phyloP scores from a whole-genome alignment of 2,329 filamentous ascomycete species.

The Aspergillus quadrilineatus region DNA sequence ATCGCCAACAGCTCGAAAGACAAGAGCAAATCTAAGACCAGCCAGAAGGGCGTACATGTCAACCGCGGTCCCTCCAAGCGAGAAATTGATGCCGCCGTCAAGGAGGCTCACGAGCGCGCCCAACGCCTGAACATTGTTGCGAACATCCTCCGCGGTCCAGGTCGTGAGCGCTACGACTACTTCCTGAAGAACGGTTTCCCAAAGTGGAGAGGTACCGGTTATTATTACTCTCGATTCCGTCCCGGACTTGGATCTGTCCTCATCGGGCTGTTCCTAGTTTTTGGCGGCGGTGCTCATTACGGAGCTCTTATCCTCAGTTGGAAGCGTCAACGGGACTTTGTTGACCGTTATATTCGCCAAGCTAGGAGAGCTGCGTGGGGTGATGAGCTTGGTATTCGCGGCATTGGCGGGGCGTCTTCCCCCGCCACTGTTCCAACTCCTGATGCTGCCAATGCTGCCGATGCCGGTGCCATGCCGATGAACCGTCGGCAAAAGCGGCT shows the following conservation, averaged over 20 bases:
- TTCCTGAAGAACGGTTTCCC: slow-evolving; percentile 93
- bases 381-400: slow-evolving; percentile 65
- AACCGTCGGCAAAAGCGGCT: slow-evolving; percentile 86
- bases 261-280: slow-evolving; percentile 74
- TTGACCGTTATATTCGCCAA: slow-evolving; percentile 86
- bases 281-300: slow-evolving; percentile 86
- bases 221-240: slow-evolving; percentile 94
- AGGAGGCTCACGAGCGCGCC: slow-evolving; percentile 79
- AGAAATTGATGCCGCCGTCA: slow-evolving; percentile 75
- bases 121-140: slow-evolving; percentile 80
- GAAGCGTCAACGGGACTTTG: slow-evolving; percentile 87
- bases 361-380: slow-evolving; percentile 89
- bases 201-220: slow-evolving; percentile 93
- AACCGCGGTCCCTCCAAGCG: slow-evolving; percentile 69
- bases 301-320: slow-evolving; percentile 79
- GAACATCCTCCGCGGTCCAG: slow-evolving; percentile 77
- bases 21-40: slow-evolving; percentile 51
- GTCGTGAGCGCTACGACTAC: slow-evolving; percentile 87
- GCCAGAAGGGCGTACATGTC: slow-evolving; percentile 63
- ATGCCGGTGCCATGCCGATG: slow-evolving; percentile 57
- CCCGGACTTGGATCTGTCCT: slow-evolving; percentile 86
- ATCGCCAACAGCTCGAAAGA: slow-evolving; percentile 65
- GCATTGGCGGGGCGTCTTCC: slow-evolving; percentile 50
- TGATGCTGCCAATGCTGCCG: slow-evolving; percentile 46
- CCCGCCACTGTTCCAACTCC: slow-evolving; percentile 38